Evolutionary conservation across 805 yeast species (phyloP).

Genomic region (Candida morakotiae): DNA sequence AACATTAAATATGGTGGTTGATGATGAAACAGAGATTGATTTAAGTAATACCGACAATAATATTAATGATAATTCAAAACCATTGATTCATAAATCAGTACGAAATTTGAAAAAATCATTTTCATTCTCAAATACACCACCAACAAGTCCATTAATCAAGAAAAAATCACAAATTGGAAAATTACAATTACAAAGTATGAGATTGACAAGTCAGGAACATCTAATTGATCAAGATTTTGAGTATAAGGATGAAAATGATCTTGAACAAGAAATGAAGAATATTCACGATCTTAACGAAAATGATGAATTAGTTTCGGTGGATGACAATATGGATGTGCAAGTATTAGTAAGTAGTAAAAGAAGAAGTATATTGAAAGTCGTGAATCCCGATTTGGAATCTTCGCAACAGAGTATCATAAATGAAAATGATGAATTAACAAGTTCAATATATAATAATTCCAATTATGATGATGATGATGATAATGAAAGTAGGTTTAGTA

Average conservation of each 20-base stretch:
- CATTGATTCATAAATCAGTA: conserved; percentile 11
- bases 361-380: conserved; percentile 53
- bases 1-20: conserved; percentile 12
- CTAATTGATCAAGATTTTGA: conserved; percentile 1
- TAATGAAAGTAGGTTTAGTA: conserved; percentile 4
- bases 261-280: conserved; percentile 6
- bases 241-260: conserved; percentile 3
- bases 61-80: not conserved
- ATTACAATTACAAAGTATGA: conserved; percentile 8
- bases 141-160: conserved; percentile 14
- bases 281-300: no score
- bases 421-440: conserved; percentile 9
- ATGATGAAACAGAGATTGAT: conserved; percentile 1
- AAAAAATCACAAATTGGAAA: conserved; percentile 3
- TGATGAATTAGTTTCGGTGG: conserved; percentile 35
- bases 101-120: conserved; percentile 20
- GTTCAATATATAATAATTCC: conserved; percentile 7
- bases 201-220: conserved; percentile 8
- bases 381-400: conserved; percentile 46
- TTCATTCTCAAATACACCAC: conserved; percentile 19
- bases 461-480: conserved; percentile 6
- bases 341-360: conserved; percentile 66
- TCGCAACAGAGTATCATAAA: not conserved
- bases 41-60: not conserved
- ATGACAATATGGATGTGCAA: conserved; percentile 60